phyloP scores from a whole-genome alignment of 1,284 basidiomycete species.

The Tremellales sp. region DNA sequence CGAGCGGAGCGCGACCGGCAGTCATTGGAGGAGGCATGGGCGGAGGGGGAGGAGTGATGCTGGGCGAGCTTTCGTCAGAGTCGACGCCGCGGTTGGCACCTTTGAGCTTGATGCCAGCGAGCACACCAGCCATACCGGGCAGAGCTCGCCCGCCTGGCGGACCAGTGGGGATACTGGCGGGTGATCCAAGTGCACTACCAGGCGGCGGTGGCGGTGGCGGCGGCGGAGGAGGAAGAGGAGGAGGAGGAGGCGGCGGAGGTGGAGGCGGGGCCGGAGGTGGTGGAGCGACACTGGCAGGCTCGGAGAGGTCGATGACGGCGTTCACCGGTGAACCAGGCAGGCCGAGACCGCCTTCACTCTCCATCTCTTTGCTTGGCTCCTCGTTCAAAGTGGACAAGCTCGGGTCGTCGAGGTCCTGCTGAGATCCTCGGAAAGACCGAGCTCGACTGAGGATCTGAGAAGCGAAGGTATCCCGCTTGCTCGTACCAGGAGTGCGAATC shows the following conservation, averaged over 20 bases:
- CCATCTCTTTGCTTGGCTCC: too few species aligned
- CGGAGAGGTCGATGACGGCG: too few species aligned
- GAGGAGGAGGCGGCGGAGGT: constrained; percentile 7
- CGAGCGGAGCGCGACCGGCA: constrained; percentile 33
- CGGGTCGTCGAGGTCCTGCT: not conserved
- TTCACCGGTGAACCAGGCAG: too few species aligned
- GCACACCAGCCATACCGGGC: constrained; percentile 37
- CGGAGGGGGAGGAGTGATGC: constrained; percentile 16
- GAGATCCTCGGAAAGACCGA: not conserved
- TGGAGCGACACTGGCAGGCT: constrained; percentile 10
- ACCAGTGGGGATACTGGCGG: not conserved
- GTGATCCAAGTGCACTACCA: constrained; percentile 3
- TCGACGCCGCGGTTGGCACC: constrained; percentile 1
- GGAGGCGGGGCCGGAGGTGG: constrained; percentile 15
- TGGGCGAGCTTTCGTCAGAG: constrained; percentile 7
- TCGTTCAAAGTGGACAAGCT: not conserved
- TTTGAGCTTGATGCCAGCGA: constrained; percentile 44
- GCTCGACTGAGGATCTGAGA: not conserved
- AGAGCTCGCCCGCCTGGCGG: not conserved
- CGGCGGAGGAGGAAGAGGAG: constrained; percentile 13
- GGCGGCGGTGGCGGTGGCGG: constrained; percentile 48
- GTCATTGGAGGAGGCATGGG: constrained; percentile 12
- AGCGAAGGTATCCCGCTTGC: not conserved
- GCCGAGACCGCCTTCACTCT: too few species aligned
- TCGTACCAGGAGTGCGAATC: not conserved